A percentile compares a stretch with the other conserved stretches of the same genome.
Evolutionary conservation across 1,139 yeast genomes (phyloP).

Genomic region (Meyerozyma guilliermondii): DNA sequence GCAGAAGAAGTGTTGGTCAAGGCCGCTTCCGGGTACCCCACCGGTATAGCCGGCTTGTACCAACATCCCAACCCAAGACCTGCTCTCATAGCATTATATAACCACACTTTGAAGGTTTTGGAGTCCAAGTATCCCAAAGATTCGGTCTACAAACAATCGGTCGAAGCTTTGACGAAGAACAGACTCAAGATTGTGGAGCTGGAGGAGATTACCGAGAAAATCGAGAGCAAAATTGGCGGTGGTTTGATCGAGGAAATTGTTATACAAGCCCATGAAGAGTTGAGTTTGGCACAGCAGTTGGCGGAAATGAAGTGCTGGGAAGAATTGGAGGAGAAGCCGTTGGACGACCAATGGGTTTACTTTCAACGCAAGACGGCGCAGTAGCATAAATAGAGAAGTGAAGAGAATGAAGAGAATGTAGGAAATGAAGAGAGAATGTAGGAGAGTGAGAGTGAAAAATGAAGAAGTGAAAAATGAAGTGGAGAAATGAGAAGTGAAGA

Average conservation of each 20-base stretch:
- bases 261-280: constrained; percentile 81
- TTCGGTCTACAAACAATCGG: constrained; percentile 73
- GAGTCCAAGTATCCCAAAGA: constrained; percentile 59
- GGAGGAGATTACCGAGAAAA: constrained; percentile 58
- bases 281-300: constrained; percentile 61
- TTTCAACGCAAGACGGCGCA: constrained; percentile 18
- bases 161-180: constrained; percentile 65
- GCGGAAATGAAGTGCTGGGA: constrained; percentile 67
- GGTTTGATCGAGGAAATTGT: constrained; percentile 83
- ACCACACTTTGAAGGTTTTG: constrained; percentile 59
- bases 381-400: neutral
- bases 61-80: constrained; percentile 87
- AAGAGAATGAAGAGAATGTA: neutral
- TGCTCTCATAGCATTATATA: constrained; percentile 65
- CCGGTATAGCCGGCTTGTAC: constrained; percentile 74
- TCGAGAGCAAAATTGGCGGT: constrained; percentile 72
- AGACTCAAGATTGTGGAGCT: constrained; percentile 64
- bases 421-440: neutral
- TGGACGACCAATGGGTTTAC: constrained; percentile 69
- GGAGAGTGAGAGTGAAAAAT: neutral
- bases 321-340: constrained; percentile 62
- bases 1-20: constrained; percentile 59
- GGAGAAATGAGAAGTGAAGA: neutral
- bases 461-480: neutral
- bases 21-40: constrained; percentile 66